Percentiles rank a stretch among this genome's conserved stretches.
Evolutionary conservation across 1,284 basidiomycete genomes (phyloP).

Genomic region (Schizopora paradoxa): DNA sequence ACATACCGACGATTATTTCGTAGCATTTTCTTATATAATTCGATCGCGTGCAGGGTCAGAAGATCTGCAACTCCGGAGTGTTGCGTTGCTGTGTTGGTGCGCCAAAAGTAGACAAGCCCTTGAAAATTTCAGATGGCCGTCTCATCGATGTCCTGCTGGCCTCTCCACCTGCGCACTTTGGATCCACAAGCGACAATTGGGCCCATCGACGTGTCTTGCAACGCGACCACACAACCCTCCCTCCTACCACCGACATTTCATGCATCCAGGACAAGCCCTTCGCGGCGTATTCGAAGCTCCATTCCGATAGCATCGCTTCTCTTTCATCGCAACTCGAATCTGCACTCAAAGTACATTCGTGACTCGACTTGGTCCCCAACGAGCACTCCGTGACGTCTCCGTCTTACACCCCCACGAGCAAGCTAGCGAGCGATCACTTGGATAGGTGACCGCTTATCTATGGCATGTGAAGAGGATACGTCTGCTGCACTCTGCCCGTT

Average conservation of each 20-base stretch:
- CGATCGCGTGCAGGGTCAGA: too few species aligned
- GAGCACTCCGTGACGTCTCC: constrained; percentile 10
- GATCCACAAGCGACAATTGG: too few species aligned
- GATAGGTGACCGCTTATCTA: constrained; percentile 18
- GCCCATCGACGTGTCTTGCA: constrained; percentile 5
- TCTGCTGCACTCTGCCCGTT: constrained; percentile 45
- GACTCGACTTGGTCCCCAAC: neutral
- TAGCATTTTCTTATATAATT: too few species aligned
- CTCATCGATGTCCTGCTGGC: too few species aligned
- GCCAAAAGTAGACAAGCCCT: too few species aligned
- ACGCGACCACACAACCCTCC: constrained; percentile 6
- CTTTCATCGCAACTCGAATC: neutral
- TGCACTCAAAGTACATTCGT: neutral
- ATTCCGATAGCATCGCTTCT: constrained; percentile 49
- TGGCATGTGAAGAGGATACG: constrained; percentile 33
- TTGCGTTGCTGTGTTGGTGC: too few species aligned
- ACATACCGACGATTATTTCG: too few species aligned
- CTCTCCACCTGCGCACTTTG: too few species aligned
- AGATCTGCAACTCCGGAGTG: too few species aligned
- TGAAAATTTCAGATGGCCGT: too few species aligned
- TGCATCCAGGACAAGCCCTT: constrained; percentile 48
- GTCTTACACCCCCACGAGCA: constrained; percentile 2
- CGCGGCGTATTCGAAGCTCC: constrained; percentile 36
- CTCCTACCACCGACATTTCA: constrained; percentile 35
- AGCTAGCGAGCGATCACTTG: neutral